phyloP scores from a whole-genome alignment of 768 basidiomycete genomes.

The Tricholoma hemisulphureum region DNA sequence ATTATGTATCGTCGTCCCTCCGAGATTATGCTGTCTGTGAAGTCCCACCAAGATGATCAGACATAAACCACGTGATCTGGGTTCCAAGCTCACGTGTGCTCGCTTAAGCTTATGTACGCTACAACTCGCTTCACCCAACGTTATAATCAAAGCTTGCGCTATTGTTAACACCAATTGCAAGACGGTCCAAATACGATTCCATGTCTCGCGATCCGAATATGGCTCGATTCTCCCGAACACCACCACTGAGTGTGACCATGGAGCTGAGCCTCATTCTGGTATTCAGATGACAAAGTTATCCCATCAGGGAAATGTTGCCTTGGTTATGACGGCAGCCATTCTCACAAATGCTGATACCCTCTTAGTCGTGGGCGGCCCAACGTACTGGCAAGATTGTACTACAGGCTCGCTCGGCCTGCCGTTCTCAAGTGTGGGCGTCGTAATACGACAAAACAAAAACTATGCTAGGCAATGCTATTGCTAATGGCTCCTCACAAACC shows the following conservation, averaged over 20 bases:
- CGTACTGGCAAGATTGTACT: neutral
- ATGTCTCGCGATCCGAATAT: neutral
- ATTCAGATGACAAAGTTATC: neutral
- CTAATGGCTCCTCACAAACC: neutral
- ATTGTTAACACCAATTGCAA: no score
- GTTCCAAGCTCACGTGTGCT: no score
- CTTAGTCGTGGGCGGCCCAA: neutral
- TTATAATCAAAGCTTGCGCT: no score
- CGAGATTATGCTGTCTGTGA: no score
- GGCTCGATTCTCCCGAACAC: neutral
- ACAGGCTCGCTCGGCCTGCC: neutral
- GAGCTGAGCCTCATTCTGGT: no score
- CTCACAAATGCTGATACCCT: neutral
- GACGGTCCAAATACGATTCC: no score
- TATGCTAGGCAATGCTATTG: neutral
- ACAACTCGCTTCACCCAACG: no score
- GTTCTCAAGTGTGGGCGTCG: neutral
- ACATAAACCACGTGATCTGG: no score
- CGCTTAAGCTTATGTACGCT: no score
- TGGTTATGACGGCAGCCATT: neutral
- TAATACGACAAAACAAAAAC: neutral
- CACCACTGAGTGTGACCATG: no score
- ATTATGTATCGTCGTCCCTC: no score
- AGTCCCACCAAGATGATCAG: no score
- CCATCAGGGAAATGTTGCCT: neutral